These are phyloP conservation scores for Cardamine chenopodiifolia DNA, from an alignment of 345 rosid species.

Conservation along the genomic window DNA sequence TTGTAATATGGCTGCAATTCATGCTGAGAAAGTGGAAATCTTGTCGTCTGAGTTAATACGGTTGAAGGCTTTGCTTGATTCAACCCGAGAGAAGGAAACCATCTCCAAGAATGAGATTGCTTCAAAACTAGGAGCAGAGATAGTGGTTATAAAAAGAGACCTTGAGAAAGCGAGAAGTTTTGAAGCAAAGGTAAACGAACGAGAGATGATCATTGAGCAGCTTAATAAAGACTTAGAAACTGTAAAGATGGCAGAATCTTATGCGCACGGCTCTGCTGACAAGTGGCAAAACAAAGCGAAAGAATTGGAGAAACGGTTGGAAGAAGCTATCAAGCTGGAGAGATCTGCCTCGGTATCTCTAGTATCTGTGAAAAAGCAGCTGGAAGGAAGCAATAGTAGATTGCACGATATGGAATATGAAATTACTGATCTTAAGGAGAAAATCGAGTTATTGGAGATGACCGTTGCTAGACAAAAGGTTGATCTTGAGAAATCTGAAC, in stretches of 20 bases:
- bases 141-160: slow-evolving; percentile 55
- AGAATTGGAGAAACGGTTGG: slow-evolving; percentile 63
- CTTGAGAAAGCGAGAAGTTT: slow-evolving; percentile 57
- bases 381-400: slow-evolving; percentile 64
- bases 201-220: slow-evolving; percentile 65
- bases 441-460: slow-evolving; percentile 70
- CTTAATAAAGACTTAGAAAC: slow-evolving; percentile 82
- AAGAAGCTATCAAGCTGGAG: slow-evolving; percentile 65
- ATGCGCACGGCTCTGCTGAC: slow-evolving; percentile 60
- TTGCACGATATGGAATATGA: slow-evolving; percentile 71
- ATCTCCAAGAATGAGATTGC: slow-evolving; percentile 57
- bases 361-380: slow-evolving; percentile 70
- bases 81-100: slow-evolving; percentile 61
- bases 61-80: slow-evolving; percentile 73
- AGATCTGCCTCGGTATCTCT: slow-evolving; percentile 81
- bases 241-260: slow-evolving; percentile 80
- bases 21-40: slow-evolving; percentile 72
- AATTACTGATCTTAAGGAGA: slow-evolving; percentile 60
- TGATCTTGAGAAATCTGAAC: slow-evolving; percentile 65
- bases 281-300: slow-evolving; percentile 62
- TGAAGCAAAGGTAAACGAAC: slow-evolving; percentile 58
- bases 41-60: slow-evolving; percentile 68
- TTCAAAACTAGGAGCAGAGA: slow-evolving; percentile 58
- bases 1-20: slow-evolving; percentile 76
- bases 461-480: slow-evolving; percentile 54